phyloP scores from a whole-genome alignment of 306 rosid genomes.

The Trifolium pratense region DNA sequence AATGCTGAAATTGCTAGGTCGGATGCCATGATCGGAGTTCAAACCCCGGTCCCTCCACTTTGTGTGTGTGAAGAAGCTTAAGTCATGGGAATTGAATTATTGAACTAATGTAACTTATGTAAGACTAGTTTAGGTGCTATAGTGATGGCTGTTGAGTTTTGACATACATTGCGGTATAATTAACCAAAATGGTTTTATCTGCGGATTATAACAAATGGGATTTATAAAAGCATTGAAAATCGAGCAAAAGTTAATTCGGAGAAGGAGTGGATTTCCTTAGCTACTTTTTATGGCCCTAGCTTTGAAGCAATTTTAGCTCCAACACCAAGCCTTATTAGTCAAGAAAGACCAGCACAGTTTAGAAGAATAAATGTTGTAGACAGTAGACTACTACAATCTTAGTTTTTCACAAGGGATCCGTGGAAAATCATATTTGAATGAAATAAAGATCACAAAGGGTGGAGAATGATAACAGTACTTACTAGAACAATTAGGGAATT shows the following conservation, averaged over 20 bases:
- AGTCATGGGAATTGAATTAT: no score
- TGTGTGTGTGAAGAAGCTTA: no score
- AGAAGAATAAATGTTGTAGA: conserved; percentile 20
- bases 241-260: conserved; percentile 46
- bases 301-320: conserved; percentile 47
- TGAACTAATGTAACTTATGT: no score
- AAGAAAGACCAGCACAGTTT: conserved; percentile 42
- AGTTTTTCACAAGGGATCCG: conserved; percentile 32
- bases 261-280: conserved; percentile 59
- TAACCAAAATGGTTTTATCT: neutral
- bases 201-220: conserved; percentile 57
- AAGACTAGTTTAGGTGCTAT: no score
- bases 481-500: neutral
- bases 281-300: conserved; percentile 45
- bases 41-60: no score
- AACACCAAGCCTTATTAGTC: conserved; percentile 47
- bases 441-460: conserved; percentile 11
- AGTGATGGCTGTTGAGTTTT: no score
- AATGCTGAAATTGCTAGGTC: no score
- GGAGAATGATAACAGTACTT: neutral
- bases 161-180: no score
- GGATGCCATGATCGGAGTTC: no score
- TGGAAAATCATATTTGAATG: conserved; percentile 54
- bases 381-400: conserved; percentile 34
- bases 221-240: conserved; percentile 52